phyloP scores from a whole-genome alignment of 2,329 filamentous ascomycete species.

The Penicillium polonicum region DNA sequence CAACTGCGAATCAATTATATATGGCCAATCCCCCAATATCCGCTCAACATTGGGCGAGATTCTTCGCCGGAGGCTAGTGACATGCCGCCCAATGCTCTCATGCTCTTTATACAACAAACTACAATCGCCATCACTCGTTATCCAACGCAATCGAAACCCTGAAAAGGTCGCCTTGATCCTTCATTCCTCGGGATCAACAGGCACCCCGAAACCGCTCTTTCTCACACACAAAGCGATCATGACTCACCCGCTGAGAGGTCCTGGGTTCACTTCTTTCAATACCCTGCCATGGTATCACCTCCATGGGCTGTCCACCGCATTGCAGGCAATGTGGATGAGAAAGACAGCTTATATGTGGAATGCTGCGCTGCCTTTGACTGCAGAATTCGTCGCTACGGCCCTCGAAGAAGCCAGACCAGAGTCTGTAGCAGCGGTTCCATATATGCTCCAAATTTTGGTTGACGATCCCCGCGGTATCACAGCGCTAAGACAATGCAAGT shows the following conservation, averaged over 20 bases:
- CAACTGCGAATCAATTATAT: slow-evolving; percentile 37
- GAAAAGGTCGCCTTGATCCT: slow-evolving; percentile 43
- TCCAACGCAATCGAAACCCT: slow-evolving; percentile 22
- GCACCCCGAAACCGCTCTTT: slow-evolving; percentile 48
- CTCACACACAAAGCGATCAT: slow-evolving; percentile 45
- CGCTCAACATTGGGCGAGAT: slow-evolving; percentile 33
- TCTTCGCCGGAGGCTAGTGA: slow-evolving; percentile 24
- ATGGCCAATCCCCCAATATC: slow-evolving; percentile 38
- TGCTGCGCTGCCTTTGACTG: slow-evolving; percentile 41
- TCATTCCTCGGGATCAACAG: slow-evolving; percentile 52
- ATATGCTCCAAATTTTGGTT: slow-evolving; percentile 43
- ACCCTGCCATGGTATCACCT: slow-evolving; percentile 48
- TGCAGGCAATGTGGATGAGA: slow-evolving; percentile 48
- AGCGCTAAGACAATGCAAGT: slow-evolving; percentile 37
- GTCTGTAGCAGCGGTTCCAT: slow-evolving; percentile 45
- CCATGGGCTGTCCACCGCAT: slow-evolving; percentile 43
- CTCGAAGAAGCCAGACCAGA: slow-evolving; percentile 40
- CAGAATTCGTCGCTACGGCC: slow-evolving; percentile 36
- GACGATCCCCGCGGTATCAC: slow-evolving; percentile 39
- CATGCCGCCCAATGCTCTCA: slow-evolving; percentile 27
- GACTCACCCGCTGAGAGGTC: slow-evolving; percentile 36
- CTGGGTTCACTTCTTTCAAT: slow-evolving; percentile 44
- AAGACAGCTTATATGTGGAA: slow-evolving; percentile 46
- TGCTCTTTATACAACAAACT: slow-evolving; percentile 2
- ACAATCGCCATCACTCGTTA: slow-evolving; percentile 17